Evolutionary conservation across 352 stramenopile species (phyloP).

Genomic region (Albugo candida): DNA sequence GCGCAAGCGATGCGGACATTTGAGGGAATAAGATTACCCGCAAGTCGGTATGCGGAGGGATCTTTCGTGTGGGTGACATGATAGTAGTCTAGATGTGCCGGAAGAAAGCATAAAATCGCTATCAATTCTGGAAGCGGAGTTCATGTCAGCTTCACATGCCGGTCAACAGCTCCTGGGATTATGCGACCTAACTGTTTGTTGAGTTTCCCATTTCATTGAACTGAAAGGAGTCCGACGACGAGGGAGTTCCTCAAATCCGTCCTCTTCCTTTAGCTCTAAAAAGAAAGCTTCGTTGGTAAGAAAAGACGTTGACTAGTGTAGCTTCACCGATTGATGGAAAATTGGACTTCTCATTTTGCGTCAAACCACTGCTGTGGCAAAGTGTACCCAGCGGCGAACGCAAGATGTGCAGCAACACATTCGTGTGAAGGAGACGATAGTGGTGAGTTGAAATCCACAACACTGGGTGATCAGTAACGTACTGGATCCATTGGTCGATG

Average conservation of each 20-base stretch:
- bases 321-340: too few relatives aligned
- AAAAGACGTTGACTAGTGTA: too few relatives aligned
- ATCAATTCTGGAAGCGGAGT: slow-evolving; percentile 10
- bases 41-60: slow-evolving; percentile 9
- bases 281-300: too few relatives aligned
- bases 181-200: neutral
- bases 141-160: slow-evolving; percentile 1
- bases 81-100: slow-evolving; percentile 3
- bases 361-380: too few relatives aligned
- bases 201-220: too few relatives aligned
- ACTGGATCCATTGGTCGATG: slow-evolving; percentile 6
- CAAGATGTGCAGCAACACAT: too few relatives aligned
- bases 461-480: slow-evolving; percentile 1
- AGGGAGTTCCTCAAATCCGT: slow-evolving; percentile 55
- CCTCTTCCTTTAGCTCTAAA: slow-evolving; percentile 37
- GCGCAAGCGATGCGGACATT: slow-evolving; percentile 11
- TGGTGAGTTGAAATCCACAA: neutral
- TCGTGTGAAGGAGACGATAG: too few relatives aligned
- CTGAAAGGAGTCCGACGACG: slow-evolving; percentile 19
- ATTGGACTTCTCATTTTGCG: too few relatives aligned
- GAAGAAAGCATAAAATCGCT: slow-evolving; percentile 6
- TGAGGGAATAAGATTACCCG: slow-evolving; percentile 2
- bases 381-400: too few relatives aligned
- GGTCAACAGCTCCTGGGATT: slow-evolving; percentile 2
- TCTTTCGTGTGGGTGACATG: slow-evolving; percentile 7